Base-by-base conservation (phyloP, 2,329 filamentous ascomycete species). In the Talaromyces sp. region DNA sequence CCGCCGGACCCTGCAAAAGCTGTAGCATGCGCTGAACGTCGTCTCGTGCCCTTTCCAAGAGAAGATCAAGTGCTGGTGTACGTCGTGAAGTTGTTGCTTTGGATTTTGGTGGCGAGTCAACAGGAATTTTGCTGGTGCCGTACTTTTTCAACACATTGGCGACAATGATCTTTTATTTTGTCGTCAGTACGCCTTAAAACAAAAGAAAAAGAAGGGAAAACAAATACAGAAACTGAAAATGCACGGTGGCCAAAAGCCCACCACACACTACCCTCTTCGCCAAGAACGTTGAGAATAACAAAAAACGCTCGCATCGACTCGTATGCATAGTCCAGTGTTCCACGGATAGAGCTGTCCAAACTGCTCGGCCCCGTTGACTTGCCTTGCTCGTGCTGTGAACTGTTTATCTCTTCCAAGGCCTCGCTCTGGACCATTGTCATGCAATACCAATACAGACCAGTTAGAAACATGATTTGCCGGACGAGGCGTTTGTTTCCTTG, bases 221-320 rank as follows among this genome's bases (percentile, higher is more conserved):
- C 50, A n/a, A n/a, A 14, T 52, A 62, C 61, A n/a, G 61, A 59
- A 14, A 43, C 54, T n/a, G 54, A 54, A 56, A 62, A 62, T 17
- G 61, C 61, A 14, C 61, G 61, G 43, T 62, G 61, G 38, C 48
- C 56, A 57, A 62, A 62, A 17, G 61, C 54, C 61, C 61, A 62
- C 61, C 61, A 62, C 1, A 61, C 60, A 52, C 60, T 58, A n/a
- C 50, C 53, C 19, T 62, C 54, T 8, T 53, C 61, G 19, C 58
- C 51, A n/a, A 62, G 57, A 11, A 62, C 58, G 3, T 50, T 12
- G 27, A 60, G 54, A 53, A 60, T 62, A 9, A 55, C 41, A 19
- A 62, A 62, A 35, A 62, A 62, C 10, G 61, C 57, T 29, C 51
- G 58, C 54, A 62, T 60, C 3, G 61, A 59, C 50, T 62, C 54